A percentile compares a stretch with the other conserved stretches of the same genome.
These are phyloP conservation scores for Alternaria triticimaculans DNA, from an alignment of 2,329 filamentous ascomycete genomes.

Conservation along the genomic window DNA sequence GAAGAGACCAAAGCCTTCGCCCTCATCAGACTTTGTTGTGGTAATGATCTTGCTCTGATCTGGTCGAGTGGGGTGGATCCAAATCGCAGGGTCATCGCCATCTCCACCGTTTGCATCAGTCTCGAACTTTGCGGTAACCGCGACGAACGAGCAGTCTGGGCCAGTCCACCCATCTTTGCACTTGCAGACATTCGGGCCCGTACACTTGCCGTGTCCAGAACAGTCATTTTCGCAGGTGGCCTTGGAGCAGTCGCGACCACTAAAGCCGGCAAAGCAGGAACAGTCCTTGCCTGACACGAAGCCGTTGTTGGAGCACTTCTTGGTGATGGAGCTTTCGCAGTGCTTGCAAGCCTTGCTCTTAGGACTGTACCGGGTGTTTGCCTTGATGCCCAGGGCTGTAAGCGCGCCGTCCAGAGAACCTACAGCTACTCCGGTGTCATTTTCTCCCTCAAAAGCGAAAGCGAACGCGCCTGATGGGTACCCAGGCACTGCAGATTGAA, in stretches of 20 bases:
- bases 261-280: constrained; percentile 36
- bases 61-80: constrained; percentile 39
- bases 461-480: constrained; percentile 30
- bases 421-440: constrained; percentile 29
- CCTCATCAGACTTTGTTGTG: constrained; percentile 59
- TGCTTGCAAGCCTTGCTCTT: constrained; percentile 20
- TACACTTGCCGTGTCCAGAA: constrained; percentile 35
- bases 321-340: constrained; percentile 22
- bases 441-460: constrained; percentile 37
- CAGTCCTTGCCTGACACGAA: constrained; percentile 19
- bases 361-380: constrained; percentile 30
- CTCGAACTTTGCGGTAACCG: constrained; percentile 39
- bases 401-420: constrained; percentile 29
- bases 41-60: constrained; percentile 59
- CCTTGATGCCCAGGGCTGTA: constrained; percentile 18
- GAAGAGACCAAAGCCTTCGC: constrained; percentile 59
- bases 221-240: constrained; percentile 33
- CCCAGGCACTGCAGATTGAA: constrained; percentile 19
- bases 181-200: constrained; percentile 35
- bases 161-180: constrained; percentile 36
- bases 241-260: constrained; percentile 29
- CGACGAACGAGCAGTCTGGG: constrained; percentile 37
- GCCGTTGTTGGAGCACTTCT: constrained; percentile 31
- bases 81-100: constrained; percentile 43
- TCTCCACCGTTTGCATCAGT: constrained; percentile 44